Evolutionary conservation across 306 rosid species (phyloP).

Genomic region (Castanospermum australe): DNA sequence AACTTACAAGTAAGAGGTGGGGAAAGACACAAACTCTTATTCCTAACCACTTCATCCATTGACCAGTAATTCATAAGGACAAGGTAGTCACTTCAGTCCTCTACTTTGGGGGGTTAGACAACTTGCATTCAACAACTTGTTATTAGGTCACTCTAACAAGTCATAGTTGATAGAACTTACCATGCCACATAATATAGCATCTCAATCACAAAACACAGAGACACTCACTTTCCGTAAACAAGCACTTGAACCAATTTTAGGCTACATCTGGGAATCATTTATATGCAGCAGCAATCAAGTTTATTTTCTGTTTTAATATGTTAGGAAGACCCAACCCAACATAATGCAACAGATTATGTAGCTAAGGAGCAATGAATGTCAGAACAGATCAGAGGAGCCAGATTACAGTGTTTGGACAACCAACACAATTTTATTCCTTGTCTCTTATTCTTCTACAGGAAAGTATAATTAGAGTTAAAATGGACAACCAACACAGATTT

Average conservation of each 20-base stretch:
- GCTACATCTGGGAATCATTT: constrained; percentile 1
- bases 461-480: not conserved
- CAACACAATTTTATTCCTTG: not conserved
- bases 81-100: not conserved
- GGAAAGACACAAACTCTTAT: not conserved
- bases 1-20: not conserved
- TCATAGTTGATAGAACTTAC: not conserved
- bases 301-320: constrained; percentile 7
- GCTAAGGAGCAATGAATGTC: constrained; percentile 11
- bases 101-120: not conserved
- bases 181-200: not conserved
- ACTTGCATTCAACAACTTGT: not conserved
- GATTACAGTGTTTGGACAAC: constrained; percentile 8
- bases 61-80: not conserved
- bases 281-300: constrained; percentile 1
- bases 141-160: not conserved
- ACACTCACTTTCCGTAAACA: not conserved
- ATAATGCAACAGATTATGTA: not conserved
- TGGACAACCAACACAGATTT: not conserved
- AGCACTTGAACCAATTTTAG: not conserved
- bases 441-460: not conserved
- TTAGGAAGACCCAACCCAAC: not conserved
- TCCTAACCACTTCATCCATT: not conserved
- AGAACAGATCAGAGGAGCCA: not conserved
- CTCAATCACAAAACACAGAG: not conserved